Evolutionary conservation across 441 rosid species (phyloP), one percentile per base, ranked within the genome.

Genomic region (Kokia cookei): DNA sequence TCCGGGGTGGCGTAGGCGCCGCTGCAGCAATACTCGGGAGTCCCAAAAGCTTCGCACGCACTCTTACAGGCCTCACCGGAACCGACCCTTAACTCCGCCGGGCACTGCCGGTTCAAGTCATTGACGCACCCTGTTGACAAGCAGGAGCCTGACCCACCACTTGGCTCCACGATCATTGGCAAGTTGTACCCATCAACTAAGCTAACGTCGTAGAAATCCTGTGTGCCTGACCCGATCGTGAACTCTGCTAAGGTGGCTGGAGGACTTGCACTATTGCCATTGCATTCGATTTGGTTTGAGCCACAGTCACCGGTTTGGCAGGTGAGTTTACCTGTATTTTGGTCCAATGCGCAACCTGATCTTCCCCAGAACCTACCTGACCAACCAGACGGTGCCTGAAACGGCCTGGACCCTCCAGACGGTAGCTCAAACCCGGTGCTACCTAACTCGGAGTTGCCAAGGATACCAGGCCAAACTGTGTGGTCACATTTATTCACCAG

Each of bases 311-410:
- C 94, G 42, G 89, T 83, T 73, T 54, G 58, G 55, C 94, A 90
- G 10, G 77, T 76, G 4, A 84, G 77, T 19, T 82, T 85, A 57
- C 84, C 84, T 1, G 90, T 80, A 14, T 55, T 75, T 0, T 83
- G 78, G 78, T 86, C 85, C 42, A 82, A 84, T 27, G 75, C 72
- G 79, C 94, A 90, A 11, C 85, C 86, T 11, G 90, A 85, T 76
- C 94, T 57, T 51, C 82, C 94, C 94, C 94, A 90, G 75, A 88
- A 84, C 50, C 94, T 78, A 59, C 94, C 94, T 12, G 91, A 88
- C 94, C 94, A 90, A 71, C 77, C 73, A 1, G 85, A 64, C 0
- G 87, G 84, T 40, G 86, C 84, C 76, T 82, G 87, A 67, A 88
- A 78, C 0, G 89, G 78, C 14, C 85, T 84, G 40, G 94, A 79